A percentile compares a stretch with the other conserved stretches of the same genome.
Conservation (phyloP, 1,284 basidiomycete species). For the Sanghuangporus weigelae region DNA sequence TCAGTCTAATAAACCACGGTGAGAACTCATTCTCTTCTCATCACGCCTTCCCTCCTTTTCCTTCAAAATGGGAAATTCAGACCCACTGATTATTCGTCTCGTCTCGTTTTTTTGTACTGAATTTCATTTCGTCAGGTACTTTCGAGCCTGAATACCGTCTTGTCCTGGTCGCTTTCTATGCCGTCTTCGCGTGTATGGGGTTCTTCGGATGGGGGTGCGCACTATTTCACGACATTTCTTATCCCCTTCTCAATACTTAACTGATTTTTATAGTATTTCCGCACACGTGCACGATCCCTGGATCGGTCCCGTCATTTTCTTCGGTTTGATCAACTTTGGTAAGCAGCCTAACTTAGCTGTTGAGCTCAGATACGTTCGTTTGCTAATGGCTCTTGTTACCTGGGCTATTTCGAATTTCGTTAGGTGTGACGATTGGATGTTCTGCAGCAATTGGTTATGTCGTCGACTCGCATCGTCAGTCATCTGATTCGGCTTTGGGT, state of each 20-base stretch:
- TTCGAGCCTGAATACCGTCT: slow-evolving; percentile 22
- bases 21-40: background rate
- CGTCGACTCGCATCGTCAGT: slow-evolving; percentile 21
- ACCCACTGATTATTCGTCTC: background rate
- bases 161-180: slow-evolving; percentile 21
- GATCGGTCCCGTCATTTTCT: slow-evolving; percentile 24
- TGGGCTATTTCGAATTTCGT: background rate
- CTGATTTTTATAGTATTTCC: slow-evolving; percentile 9
- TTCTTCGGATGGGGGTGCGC: slow-evolving; percentile 20
- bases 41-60: background rate
- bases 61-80: background rate
- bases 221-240: background rate
- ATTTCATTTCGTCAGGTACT: background rate
- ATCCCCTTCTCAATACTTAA: background rate
- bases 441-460: slow-evolving; percentile 22
- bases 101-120: background rate
- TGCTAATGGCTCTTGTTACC: background rate
- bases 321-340: slow-evolving; percentile 22
- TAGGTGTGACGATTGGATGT: slow-evolving; percentile 19
- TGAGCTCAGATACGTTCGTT: background rate
- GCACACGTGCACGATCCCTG: slow-evolving; percentile 20
- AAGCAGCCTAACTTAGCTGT: background rate
- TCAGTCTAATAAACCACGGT: slow-evolving; percentile 20
- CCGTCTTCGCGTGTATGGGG: slow-evolving; percentile 20
- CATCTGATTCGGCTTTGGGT: slow-evolving; percentile 21